Evolutionary conservation across 352 stramenopile species (phyloP).

Genomic region (Phytopythium aichiense): DNA sequence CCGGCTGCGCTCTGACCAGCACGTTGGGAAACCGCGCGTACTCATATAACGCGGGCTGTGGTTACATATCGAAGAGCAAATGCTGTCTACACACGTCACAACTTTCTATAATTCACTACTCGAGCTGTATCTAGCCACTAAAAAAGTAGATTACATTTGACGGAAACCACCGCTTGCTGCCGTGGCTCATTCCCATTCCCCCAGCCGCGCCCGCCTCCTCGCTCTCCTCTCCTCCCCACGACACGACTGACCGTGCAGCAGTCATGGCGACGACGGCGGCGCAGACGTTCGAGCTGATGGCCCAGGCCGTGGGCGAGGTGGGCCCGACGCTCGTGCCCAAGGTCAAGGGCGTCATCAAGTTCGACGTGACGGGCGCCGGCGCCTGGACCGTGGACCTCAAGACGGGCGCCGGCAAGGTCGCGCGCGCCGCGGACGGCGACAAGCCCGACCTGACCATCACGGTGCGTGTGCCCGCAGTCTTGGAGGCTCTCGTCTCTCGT

Average conservation of each 20-base stretch:
- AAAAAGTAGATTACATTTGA: too few species aligned
- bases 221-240: not conserved
- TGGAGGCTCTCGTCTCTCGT: not conserved
- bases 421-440: conserved; percentile 31
- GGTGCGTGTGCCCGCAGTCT: conserved; percentile 8
- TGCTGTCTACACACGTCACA: too few species aligned
- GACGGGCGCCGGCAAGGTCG: conserved; percentile 66
- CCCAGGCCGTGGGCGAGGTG: conserved; percentile 56
- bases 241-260: not conserved
- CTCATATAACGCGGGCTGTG: too few species aligned
- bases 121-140: too few species aligned
- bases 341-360: conserved; percentile 80
- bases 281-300: conserved; percentile 74
- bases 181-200: too few species aligned
- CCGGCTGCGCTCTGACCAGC: too few species aligned
- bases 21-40: too few species aligned
- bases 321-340: conserved; percentile 67
- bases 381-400: conserved; percentile 79
- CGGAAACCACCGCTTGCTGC: too few species aligned
- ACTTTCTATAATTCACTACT: too few species aligned
- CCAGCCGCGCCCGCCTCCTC: not conserved
- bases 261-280: conserved; percentile 37
- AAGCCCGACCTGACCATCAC: conserved; percentile 79
- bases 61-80: too few species aligned
- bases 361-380: conserved; percentile 63